Percentiles rank a stretch among this genome's conserved stretches.
Conservation (phyloP, 2,329 filamentous ascomycete species). For the Hortaea werneckii region DNA sequence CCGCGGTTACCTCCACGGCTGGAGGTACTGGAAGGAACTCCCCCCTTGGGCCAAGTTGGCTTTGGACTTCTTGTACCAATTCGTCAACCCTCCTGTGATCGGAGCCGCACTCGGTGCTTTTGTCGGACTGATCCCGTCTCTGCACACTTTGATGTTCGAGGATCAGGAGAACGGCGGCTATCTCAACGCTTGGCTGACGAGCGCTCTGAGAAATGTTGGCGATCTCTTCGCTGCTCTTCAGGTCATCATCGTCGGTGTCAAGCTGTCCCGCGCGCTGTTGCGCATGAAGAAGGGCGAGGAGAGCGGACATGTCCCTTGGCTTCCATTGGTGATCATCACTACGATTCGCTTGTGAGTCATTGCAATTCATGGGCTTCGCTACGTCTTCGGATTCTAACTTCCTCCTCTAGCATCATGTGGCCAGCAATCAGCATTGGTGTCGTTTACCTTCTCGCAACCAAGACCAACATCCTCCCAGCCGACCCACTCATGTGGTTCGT, state of each 20-base stretch:
- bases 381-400: no score
- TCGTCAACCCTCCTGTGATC: slow-evolving; percentile 53
- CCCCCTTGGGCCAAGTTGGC: slow-evolving; percentile 29
- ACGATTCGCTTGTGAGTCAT: slow-evolving; percentile 38
- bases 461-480: slow-evolving; percentile 40
- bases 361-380: no score
- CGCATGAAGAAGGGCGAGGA: slow-evolving; percentile 36
- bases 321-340: slow-evolving; percentile 31
- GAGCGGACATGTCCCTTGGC: slow-evolving; percentile 37
- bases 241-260: slow-evolving; percentile 57
- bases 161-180: slow-evolving; percentile 49
- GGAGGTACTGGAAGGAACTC: slow-evolving; percentile 27
- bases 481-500: slow-evolving; percentile 59
- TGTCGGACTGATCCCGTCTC: slow-evolving; percentile 48
- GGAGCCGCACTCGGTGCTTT: slow-evolving; percentile 50
- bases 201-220: slow-evolving; percentile 51
- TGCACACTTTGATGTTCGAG: slow-evolving; percentile 54
- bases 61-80: slow-evolving; percentile 36
- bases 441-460: slow-evolving; percentile 46
- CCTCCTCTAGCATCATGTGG: slow-evolving; percentile 40
- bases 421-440: slow-evolving; percentile 41
- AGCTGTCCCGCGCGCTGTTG: slow-evolving; percentile 46
- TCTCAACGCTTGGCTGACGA: slow-evolving; percentile 57
- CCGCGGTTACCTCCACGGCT: slow-evolving; percentile 25
- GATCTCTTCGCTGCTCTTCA: slow-evolving; percentile 55